Percentiles rank a stretch among this genome's conserved stretches.
Evolutionary conservation across 192 early-diverging fungal genomes (phyloP).

Genomic region (Podila horticola): DNA sequence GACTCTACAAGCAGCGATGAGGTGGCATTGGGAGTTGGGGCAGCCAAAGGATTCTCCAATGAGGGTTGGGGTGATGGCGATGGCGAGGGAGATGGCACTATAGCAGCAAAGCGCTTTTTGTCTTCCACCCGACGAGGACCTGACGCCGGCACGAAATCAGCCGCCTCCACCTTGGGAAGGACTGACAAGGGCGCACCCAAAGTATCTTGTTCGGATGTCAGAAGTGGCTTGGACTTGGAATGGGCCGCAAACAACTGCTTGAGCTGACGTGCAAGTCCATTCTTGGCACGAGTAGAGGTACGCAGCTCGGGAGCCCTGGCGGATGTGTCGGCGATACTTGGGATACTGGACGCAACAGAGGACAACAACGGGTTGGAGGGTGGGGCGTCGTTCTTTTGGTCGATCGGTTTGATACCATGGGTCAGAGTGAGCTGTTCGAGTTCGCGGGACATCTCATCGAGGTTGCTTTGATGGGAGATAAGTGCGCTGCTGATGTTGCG

Average conservation of each 20-base stretch:
- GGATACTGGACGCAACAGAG: neutral
- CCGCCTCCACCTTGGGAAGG: slow-evolving; percentile 12
- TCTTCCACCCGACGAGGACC: slow-evolving; percentile 41
- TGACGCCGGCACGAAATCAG: slow-evolving; percentile 24
- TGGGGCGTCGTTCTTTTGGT: neutral
- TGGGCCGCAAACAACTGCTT: slow-evolving; percentile 19
- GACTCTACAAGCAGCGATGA: neutral
- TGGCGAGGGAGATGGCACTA: neutral
- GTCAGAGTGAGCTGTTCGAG: slow-evolving; percentile 31
- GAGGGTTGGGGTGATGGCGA: neutral
- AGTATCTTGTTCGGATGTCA: neutral
- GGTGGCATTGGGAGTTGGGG: neutral
- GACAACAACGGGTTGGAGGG: neutral
- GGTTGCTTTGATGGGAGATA: slow-evolving; percentile 55
- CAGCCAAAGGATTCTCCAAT: neutral
- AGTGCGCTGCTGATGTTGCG: slow-evolving; percentile 51
- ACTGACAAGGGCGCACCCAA: slow-evolving; percentile 8
- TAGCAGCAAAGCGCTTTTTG: slow-evolving; percentile 30
- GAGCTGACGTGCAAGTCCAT: slow-evolving; percentile 22
- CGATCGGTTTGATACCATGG: slow-evolving; percentile 1
- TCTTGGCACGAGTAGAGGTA: slow-evolving; percentile 6
- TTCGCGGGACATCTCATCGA: slow-evolving; percentile 48
- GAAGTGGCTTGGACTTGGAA: slow-evolving; percentile 5
- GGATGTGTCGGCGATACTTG: neutral
- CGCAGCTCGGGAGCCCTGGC: neutral